Evolutionary conservation across 2,329 filamentous ascomycete genomes (phyloP).

Genomic region (Ceratocystis variospora): DNA sequence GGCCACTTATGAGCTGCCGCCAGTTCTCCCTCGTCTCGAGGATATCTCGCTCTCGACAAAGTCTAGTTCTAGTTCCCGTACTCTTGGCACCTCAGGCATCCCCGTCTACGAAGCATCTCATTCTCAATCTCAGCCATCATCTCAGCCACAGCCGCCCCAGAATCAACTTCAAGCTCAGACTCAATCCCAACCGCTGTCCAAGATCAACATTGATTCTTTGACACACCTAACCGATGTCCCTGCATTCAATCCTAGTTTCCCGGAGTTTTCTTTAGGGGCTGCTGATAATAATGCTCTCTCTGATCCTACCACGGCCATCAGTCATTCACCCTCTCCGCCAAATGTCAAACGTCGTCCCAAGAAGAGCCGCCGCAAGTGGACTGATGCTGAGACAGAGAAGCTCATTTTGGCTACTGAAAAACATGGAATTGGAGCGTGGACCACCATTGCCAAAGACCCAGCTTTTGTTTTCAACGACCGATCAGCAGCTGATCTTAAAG

Average conservation of each 20-base stretch:
- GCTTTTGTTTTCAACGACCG: slow-evolving; percentile 48
- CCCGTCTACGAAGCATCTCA: too few species aligned
- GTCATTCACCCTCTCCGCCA: neutral
- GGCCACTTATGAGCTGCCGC: slow-evolving; percentile 8
- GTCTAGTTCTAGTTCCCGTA: neutral
- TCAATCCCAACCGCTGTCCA: neutral
- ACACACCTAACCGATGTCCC: slow-evolving; percentile 24
- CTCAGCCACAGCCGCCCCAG: neutral
- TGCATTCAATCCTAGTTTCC: slow-evolving; percentile 22
- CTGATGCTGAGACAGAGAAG: slow-evolving; percentile 50
- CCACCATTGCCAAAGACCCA: slow-evolving; percentile 46
- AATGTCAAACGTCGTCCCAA: slow-evolving; percentile 36
- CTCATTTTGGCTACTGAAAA: slow-evolving; percentile 47
- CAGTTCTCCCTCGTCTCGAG: slow-evolving; percentile 7
- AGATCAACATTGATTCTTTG: slow-evolving; percentile 17
- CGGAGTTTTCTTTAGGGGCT: neutral
- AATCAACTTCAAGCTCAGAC: neutral
- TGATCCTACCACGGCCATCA: neutral
- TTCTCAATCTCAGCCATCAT: neutral
- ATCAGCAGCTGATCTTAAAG: slow-evolving; percentile 49
- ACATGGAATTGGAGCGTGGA: slow-evolving; percentile 53
- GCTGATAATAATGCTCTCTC: neutral
- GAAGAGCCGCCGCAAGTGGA: slow-evolving; percentile 49
- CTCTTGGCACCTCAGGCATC: neutral
- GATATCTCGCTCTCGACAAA: neutral